phyloP scores from a whole-genome alignment of 202 grass and related monocot genomes.

The Elaeis oleifera region DNA sequence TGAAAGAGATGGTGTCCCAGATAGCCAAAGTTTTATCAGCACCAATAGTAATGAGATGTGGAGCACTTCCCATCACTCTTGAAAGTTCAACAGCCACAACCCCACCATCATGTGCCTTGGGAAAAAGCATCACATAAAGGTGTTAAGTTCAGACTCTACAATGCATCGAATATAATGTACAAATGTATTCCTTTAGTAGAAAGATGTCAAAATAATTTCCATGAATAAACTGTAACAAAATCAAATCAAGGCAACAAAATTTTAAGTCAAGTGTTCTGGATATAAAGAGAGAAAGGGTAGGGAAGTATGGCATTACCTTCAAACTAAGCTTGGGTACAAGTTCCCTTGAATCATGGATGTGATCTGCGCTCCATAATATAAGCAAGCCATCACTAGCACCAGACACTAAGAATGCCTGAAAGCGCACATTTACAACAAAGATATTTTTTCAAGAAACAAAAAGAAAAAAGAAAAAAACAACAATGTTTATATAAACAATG shows the following conservation, averaged over 20 bases:
- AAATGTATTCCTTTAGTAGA: neutral
- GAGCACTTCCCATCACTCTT: conserved; percentile 92
- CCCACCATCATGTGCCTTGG: conserved; percentile 94
- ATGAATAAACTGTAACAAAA: conserved; percentile 2
- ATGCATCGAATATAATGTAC: no score
- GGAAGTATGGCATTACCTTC: conserved; percentile 40
- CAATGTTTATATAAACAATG: no score
- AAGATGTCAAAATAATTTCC: conserved; percentile 13
- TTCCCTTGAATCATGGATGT: conserved; percentile 89
- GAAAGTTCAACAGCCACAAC: conserved; percentile 95
- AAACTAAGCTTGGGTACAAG: conserved; percentile 94
- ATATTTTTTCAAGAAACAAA: no score
- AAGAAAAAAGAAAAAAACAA: no score
- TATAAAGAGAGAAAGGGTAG: no score
- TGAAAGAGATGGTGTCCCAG: conserved; percentile 98
- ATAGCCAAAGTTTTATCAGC: conserved; percentile 99
- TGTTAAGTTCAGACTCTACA: no score
- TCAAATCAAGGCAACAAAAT: no score
- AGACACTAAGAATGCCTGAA: conserved; percentile 93
- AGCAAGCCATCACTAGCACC: conserved; percentile 89
- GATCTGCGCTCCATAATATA: conserved; percentile 95
- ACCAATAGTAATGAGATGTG: conserved; percentile 95
- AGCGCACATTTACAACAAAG: conserved; percentile 1
- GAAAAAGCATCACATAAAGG: no score
- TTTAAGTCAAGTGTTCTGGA: no score